Percentiles rank a stretch among this genome's conserved stretches.
Conservation (phyloP, 73 alveolate species). For the Symbiodinium natans region DNA sequence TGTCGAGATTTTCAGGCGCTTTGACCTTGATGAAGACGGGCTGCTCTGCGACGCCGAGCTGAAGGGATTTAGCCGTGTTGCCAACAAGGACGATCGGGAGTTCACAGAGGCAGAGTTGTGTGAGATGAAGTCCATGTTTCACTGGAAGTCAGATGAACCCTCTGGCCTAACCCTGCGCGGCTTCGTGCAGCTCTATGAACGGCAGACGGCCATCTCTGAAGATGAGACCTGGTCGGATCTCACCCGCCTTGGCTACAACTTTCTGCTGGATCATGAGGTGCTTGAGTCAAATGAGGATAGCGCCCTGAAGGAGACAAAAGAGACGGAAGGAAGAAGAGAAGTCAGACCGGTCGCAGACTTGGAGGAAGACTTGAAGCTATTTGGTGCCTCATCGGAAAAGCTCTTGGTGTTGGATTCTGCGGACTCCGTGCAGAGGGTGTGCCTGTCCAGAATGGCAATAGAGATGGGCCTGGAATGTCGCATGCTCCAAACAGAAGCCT, state of each 20-base stretch:
- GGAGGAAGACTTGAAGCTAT: background rate
- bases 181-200: constrained; percentile 56
- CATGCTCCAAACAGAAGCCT: constrained; percentile 23
- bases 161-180: constrained; percentile 57
- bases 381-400: constrained; percentile 13
- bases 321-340: background rate
- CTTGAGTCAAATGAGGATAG: background rate
- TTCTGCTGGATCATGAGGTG: background rate
- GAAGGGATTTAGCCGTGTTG: constrained; percentile 53
- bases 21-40: constrained; percentile 24
- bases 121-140: constrained; percentile 42
- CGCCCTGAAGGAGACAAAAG: background rate
- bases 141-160: background rate
- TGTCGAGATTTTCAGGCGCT: constrained; percentile 68
- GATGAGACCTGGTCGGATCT: constrained; percentile 74
- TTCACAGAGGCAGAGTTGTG: constrained; percentile 30
- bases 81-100: constrained; percentile 52
- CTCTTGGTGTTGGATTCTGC: background rate
- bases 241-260: constrained; percentile 24
- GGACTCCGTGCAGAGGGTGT: background rate
- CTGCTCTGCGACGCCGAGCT: constrained; percentile 56
- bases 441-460: background rate
- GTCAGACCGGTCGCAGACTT: background rate
- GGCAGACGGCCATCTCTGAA: constrained; percentile 29
- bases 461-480: constrained; percentile 63